Conservation (phyloP, 2,329 filamentous ascomycete species). For the Alternaria atra region DNA sequence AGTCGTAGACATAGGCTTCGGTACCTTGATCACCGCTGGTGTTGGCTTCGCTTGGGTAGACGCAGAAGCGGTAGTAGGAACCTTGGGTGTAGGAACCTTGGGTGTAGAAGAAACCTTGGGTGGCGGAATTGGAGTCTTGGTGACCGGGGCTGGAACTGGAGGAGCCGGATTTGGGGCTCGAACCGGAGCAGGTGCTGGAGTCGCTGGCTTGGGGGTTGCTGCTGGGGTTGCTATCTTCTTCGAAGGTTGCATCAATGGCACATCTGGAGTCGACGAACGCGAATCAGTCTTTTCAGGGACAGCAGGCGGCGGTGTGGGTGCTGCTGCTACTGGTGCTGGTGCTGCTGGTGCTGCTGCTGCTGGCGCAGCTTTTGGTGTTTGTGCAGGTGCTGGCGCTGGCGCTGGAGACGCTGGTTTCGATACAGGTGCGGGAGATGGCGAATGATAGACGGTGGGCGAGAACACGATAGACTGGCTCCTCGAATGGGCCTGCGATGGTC, state of each 20-base stretch:
- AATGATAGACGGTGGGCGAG: conserved; percentile 28
- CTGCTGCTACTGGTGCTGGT: background rate
- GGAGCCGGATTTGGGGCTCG: background rate
- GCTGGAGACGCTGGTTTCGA: conserved; percentile 29
- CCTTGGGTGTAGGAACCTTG: conserved; percentile 12
- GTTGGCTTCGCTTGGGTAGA: conserved; percentile 16
- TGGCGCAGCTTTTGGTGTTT: background rate
- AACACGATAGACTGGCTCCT: conserved; percentile 25
- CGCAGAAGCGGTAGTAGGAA: conserved; percentile 16
- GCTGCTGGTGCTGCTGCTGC: background rate
- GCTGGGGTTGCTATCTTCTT: conserved; percentile 31
- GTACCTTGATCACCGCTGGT: conserved; percentile 26
- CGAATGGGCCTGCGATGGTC: conserved; percentile 15
- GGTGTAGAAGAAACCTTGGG: background rate
- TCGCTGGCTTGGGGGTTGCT: conserved; percentile 19
- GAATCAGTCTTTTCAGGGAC: conserved; percentile 24
- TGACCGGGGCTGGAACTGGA: conserved; percentile 1
- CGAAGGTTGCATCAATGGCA: conserved; percentile 26
- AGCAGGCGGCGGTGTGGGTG: background rate
- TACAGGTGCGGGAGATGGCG: conserved; percentile 25
- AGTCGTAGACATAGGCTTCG: conserved; percentile 28
- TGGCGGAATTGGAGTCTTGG: background rate
- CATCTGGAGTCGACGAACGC: conserved; percentile 27
- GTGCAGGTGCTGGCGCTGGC: background rate
- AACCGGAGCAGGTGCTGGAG: conserved; percentile 8